phyloP scores from a whole-genome alignment of 2,329 filamentous ascomycete genomes.

The Chaetomiaceae sp. region DNA sequence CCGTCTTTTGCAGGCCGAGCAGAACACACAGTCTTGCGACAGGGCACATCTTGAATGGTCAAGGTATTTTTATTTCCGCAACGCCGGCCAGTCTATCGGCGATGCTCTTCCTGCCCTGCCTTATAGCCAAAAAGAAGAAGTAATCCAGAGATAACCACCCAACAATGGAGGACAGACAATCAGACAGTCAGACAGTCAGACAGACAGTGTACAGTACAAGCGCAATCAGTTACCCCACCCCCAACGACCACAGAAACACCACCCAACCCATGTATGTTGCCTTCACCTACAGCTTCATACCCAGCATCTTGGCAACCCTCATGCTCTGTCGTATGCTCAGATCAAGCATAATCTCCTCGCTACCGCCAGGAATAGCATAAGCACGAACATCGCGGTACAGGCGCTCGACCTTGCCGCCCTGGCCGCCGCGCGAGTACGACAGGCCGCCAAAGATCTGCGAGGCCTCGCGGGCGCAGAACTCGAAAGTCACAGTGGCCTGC shows the following conservation, averaged over 20 bases:
- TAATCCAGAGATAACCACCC: background rate
- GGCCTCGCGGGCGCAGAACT: constrained; percentile 95
- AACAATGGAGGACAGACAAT: background rate
- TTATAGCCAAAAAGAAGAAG: background rate
- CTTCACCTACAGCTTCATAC: constrained; percentile 81
- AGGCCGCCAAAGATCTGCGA: constrained; percentile 96
- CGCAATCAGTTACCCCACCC: background rate
- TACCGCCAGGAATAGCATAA: constrained; percentile 92
- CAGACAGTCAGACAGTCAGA: background rate
- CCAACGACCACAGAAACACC: background rate
- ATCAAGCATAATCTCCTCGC: constrained; percentile 98
- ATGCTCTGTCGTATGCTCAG: constrained; percentile 81
- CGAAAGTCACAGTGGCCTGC: constrained; percentile 88
- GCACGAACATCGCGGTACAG: constrained; percentile 93
- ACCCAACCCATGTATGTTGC: background rate
- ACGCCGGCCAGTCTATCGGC: constrained; percentile 9
- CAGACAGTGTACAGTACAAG: too few species aligned
- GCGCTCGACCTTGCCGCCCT: constrained; percentile 92
- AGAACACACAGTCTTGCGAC: too few species aligned
- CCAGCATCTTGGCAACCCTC: constrained; percentile 78
- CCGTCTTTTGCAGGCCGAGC: too few species aligned
- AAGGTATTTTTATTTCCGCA: constrained; percentile 1
- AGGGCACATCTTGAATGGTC: background rate
- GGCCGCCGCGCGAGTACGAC: constrained; percentile 86
- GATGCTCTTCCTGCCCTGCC: background rate